phyloP scores from a whole-genome alignment of 1,284 basidiomycete species.

The Inonotus hispidus region DNA sequence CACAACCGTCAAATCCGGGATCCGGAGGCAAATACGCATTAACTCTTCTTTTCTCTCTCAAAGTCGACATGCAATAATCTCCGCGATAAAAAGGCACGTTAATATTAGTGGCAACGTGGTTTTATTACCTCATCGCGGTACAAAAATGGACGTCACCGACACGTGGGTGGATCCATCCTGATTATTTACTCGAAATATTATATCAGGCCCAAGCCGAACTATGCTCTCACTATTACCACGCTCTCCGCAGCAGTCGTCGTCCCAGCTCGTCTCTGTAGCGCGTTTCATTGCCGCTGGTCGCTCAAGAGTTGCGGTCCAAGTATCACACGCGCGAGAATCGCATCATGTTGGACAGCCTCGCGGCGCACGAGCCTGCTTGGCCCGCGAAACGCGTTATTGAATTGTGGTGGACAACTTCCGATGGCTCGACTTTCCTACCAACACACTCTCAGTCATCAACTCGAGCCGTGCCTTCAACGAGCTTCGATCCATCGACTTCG shows the following conservation, averaged over 20 bases:
- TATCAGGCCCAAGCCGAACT: too few species aligned
- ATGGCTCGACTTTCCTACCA: conserved; percentile 9
- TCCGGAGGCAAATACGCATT: too few species aligned
- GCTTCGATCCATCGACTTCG: neutral
- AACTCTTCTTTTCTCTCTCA: too few species aligned
- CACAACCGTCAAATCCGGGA: too few species aligned
- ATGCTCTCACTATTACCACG: too few species aligned
- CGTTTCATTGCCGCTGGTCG: neutral
- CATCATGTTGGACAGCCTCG: conserved; percentile 8
- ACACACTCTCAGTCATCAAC: neutral
- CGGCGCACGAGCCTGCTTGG: conserved; percentile 1
- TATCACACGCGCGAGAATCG: neutral
- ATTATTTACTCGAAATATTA: neutral
- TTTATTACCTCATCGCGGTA: too few species aligned
- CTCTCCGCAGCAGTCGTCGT: neutral
- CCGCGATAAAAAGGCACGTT: too few species aligned
- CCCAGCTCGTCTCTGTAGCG: neutral
- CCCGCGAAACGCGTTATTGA: neutral
- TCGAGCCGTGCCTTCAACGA: neutral
- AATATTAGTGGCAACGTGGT: too few species aligned
- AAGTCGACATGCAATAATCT: neutral
- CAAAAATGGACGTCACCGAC: neutral
- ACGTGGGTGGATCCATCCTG: neutral
- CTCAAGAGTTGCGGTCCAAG: neutral
- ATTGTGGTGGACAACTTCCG: conserved; percentile 9